phyloP scores from a whole-genome alignment of 495 filamentous ascomycete species.

The Daldinia caldariorum region DNA sequence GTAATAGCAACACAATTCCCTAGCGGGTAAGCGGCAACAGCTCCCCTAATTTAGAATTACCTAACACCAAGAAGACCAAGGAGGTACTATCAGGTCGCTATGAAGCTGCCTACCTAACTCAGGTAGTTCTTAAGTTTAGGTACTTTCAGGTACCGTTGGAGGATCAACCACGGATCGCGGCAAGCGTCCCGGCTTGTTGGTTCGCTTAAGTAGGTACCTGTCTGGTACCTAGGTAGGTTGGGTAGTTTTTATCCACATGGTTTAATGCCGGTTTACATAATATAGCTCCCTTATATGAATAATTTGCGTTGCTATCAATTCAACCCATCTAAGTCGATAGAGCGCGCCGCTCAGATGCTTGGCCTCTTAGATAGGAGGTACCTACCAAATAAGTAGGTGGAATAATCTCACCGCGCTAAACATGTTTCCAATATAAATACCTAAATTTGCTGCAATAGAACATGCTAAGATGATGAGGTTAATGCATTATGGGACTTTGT shows the following conservation, averaged over 20 bases:
- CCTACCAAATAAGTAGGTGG: not conserved
- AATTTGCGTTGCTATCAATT: conserved; percentile 4
- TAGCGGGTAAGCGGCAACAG: conserved; percentile 37
- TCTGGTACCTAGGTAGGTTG: too few relatives aligned
- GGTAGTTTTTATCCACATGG: not conserved
- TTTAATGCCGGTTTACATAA: not conserved
- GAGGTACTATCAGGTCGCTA: not conserved
- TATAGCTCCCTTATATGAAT: not conserved
- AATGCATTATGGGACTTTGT: conserved; percentile 1
- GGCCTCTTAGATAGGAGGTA: not conserved
- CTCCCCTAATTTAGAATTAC: conserved; percentile 12
- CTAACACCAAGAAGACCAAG: conserved; percentile 25
- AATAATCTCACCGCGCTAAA: not conserved
- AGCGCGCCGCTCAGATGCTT: not conserved
- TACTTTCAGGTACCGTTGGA: not conserved
- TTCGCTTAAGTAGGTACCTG: conserved; percentile 30
- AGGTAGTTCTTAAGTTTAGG: too few relatives aligned
- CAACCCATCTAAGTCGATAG: not conserved
- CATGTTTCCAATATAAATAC: conserved; percentile 7
- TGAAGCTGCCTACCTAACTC: not conserved
- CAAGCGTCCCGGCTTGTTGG: conserved; percentile 34
- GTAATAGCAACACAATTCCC: not conserved
- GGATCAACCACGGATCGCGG: conserved; percentile 28
- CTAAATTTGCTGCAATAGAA: not conserved
- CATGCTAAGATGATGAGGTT: not conserved